phyloP scores from a whole-genome alignment of 2,329 filamentous ascomycete genomes.

The Colletotrichum ledebouriae region DNA sequence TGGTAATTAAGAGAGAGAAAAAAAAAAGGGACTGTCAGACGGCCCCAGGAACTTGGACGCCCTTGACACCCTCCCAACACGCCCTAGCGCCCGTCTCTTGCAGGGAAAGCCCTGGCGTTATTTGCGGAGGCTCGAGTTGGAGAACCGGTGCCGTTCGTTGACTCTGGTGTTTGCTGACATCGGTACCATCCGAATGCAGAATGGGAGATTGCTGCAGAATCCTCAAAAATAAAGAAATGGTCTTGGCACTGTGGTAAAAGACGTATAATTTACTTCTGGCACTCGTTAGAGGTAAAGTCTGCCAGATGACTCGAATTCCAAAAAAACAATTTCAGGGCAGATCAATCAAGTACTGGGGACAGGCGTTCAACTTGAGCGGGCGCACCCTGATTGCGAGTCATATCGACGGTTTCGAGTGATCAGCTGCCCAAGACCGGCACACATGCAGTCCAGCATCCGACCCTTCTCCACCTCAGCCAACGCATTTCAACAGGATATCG shows the following conservation, averaged over 20 bases:
- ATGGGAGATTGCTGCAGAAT: neutral
- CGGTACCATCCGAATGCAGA: neutral
- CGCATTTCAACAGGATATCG: neutral
- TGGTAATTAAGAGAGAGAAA: neutral
- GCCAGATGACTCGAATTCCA: neutral
- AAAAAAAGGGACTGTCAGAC: conserved; percentile 1
- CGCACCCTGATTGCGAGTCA: too few relatives aligned
- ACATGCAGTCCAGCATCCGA: conserved; percentile 7
- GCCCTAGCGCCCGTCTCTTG: conserved; percentile 7
- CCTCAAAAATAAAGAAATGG: neutral
- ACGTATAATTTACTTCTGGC: too few relatives aligned
- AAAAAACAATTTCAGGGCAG: neutral
- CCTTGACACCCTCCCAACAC: neutral
- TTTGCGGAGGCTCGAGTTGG: conserved; percentile 9
- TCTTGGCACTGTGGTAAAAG: neutral
- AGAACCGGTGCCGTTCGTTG: neutral
- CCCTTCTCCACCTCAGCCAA: conserved; percentile 3
- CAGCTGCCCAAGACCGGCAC: conserved; percentile 12
- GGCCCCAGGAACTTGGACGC: conserved; percentile 19
- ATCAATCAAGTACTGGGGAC: too few relatives aligned
- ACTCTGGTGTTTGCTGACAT: neutral
- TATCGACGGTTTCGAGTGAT: conserved; percentile 6
- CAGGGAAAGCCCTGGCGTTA: neutral
- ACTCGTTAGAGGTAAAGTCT: too few relatives aligned
- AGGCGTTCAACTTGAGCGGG: too few relatives aligned